Conservation (phyloP, 1,139 yeast species). For the Cylindricascospora bacillispora region DNA sequence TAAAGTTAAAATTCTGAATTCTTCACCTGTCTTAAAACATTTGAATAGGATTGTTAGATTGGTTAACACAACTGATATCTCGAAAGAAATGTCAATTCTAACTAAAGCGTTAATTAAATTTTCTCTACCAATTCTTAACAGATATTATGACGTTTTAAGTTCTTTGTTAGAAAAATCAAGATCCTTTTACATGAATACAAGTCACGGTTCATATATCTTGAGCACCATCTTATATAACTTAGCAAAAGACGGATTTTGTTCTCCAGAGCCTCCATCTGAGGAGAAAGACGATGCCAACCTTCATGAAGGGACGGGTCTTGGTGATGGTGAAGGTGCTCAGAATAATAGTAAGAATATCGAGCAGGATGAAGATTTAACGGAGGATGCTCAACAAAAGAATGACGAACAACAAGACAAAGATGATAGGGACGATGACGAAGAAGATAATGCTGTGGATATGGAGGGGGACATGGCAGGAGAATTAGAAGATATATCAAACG, state of each 20-base stretch:
- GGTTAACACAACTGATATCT: conserved; percentile 28
- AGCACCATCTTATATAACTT: conserved; percentile 45
- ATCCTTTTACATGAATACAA: conserved; percentile 36
- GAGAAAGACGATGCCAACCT: conserved; percentile 50
- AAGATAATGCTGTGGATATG: conserved; percentile 80
- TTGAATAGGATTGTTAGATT: conserved; percentile 26
- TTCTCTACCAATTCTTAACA: conserved; percentile 44
- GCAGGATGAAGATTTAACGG: conserved; percentile 84
- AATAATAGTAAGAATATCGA: conserved; percentile 76
- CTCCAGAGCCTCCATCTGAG: conserved; percentile 73
- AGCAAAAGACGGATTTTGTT: conserved; percentile 83
- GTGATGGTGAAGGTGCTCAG: conserved; percentile 88
- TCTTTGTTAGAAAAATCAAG: conserved; percentile 33
- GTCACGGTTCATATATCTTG: conserved; percentile 52
- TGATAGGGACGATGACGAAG: conserved; percentile 40
- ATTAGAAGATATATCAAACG: conserved; percentile 66
- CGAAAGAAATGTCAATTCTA: conserved; percentile 23
- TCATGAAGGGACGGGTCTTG: conserved; percentile 88
- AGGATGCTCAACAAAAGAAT: conserved; percentile 77
- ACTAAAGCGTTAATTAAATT: conserved; percentile 37
- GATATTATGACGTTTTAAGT: conserved; percentile 37
- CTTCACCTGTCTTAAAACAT: conserved; percentile 20
- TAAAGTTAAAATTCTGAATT: conserved; percentile 30
- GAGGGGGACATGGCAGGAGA: conserved; percentile 98
- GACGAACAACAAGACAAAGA: conserved; percentile 59